Conservation (phyloP, 164 flowering plant species). For the Cinnamomum micranthum region DNA sequence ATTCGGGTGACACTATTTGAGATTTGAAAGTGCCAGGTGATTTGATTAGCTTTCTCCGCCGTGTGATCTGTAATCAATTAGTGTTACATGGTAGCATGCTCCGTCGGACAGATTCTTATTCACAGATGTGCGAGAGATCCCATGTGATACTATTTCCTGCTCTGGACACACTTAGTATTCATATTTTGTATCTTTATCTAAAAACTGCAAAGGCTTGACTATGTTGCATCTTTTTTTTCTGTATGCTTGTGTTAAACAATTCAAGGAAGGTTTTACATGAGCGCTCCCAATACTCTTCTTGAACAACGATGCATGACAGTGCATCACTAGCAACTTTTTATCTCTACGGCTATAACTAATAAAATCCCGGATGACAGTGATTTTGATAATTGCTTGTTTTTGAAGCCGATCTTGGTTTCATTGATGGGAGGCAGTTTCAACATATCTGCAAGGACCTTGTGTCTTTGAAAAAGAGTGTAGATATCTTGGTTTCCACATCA, state of each 20-base stretch:
- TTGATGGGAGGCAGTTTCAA: no score
- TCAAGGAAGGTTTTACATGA: not conserved
- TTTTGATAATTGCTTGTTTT: no score
- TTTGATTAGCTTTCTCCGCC: constrained; percentile 19
- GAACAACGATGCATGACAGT: not conserved
- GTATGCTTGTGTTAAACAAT: not conserved
- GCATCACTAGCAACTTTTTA: no score
- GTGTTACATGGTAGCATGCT: constrained; percentile 12
- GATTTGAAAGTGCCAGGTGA: constrained; percentile 24
- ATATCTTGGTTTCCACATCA: no score
- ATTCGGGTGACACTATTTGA: constrained; percentile 30
- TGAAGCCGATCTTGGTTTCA: no score
- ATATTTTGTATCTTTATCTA: constrained; percentile 18
- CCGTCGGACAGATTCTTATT: not conserved
- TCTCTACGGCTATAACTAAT: no score
- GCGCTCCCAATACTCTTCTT: not conserved
- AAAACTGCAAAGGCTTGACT: constrained; percentile 14
- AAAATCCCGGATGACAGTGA: no score
- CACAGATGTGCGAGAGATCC: constrained; percentile 16
- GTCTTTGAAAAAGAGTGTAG: no score
- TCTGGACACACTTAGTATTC: constrained; percentile 13
- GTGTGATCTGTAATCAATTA: constrained; percentile 27
- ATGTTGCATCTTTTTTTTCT: not conserved
- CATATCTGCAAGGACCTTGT: no score
- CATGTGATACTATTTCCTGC: constrained; percentile 5